Evolutionary conservation across 179 eudicot species (phyloP).

Genomic region (Beta lomatogona): DNA sequence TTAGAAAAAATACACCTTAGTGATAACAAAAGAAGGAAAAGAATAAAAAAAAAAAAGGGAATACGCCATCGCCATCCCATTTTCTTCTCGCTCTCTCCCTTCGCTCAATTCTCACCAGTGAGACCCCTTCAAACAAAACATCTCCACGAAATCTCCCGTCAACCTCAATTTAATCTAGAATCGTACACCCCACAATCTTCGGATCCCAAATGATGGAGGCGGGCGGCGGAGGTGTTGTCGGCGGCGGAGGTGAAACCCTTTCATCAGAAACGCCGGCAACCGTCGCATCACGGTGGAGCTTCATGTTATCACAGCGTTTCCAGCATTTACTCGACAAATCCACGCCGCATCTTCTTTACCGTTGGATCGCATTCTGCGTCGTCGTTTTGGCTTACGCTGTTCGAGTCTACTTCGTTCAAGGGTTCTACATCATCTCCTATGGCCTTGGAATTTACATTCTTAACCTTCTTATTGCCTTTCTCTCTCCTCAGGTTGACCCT

Average conservation of each 20-base stretch:
- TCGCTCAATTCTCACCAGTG: too few species aligned
- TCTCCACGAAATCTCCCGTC: slow-evolving; percentile 15
- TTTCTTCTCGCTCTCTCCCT: too few species aligned
- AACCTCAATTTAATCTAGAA: background rate
- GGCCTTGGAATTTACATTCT: slow-evolving; percentile 79
- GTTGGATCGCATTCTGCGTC: slow-evolving; percentile 62
- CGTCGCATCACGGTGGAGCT: slow-evolving; percentile 40
- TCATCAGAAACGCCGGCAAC: slow-evolving; percentile 36
- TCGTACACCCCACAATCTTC: background rate
- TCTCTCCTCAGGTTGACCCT: slow-evolving; percentile 86
- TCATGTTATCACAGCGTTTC: slow-evolving; percentile 42
- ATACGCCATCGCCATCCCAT: too few species aligned
- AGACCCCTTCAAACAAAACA: background rate
- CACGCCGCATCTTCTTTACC: slow-evolving; percentile 58
- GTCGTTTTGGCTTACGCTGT: slow-evolving; percentile 51
- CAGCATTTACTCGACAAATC: slow-evolving; percentile 75
- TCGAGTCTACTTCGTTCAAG: slow-evolving; percentile 62
- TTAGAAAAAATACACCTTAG: too few species aligned
- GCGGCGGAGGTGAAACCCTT: slow-evolving; percentile 22
- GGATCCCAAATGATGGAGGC: slow-evolving; percentile 30
- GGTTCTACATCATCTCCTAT: slow-evolving; percentile 74
- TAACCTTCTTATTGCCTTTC: slow-evolving; percentile 72
- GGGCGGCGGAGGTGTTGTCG: slow-evolving; percentile 12
- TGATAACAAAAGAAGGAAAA: too few species aligned
- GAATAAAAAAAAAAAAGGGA: too few species aligned